phyloP scores from a whole-genome alignment of 2,329 filamentous ascomycete species.

The Ophiostoma novo-ulmi region DNA sequence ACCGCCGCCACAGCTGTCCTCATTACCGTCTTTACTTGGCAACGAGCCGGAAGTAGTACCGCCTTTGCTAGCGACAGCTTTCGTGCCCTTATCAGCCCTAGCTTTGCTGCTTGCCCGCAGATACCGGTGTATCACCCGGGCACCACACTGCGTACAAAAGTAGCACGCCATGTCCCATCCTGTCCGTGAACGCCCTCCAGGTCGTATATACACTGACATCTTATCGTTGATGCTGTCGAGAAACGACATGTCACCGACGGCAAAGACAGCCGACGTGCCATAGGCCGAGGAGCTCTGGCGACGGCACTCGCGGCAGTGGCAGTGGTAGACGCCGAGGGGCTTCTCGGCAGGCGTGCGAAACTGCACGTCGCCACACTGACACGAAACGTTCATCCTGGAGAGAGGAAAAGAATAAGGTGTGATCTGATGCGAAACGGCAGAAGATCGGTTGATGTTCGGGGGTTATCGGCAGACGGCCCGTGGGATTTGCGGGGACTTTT shows the following conservation, averaged over 20 bases:
- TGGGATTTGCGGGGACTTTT: background rate
- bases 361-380: constrained; percentile 59
- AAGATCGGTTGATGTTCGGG: constrained; percentile 10
- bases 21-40: background rate
- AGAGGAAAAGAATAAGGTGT: background rate
- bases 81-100: background rate
- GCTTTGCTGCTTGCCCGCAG: background rate
- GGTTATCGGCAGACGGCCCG: constrained; percentile 1
- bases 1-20: constrained; percentile 17
- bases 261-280: constrained; percentile 27
- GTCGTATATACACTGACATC: constrained; percentile 19
- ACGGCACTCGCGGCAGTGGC: constrained; percentile 63
- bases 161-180: constrained; percentile 27
- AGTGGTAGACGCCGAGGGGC: constrained; percentile 56
- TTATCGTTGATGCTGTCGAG: constrained; percentile 14
- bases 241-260: constrained; percentile 20
- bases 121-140: constrained; percentile 42
- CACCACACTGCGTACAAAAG: constrained; percentile 37
- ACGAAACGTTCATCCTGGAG: constrained; percentile 50
- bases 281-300: constrained; percentile 54
- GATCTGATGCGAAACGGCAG: background rate
- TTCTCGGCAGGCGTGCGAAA: constrained; percentile 58
- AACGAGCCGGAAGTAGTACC: background rate
- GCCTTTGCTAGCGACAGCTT: background rate
- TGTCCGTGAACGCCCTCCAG: background rate